A percentile compares a stretch with the other conserved stretches of the same genome.
These are phyloP conservation scores for Vitis riparia DNA, from an alignment of 164 flowering plant genomes.

Conservation along the genomic window DNA sequence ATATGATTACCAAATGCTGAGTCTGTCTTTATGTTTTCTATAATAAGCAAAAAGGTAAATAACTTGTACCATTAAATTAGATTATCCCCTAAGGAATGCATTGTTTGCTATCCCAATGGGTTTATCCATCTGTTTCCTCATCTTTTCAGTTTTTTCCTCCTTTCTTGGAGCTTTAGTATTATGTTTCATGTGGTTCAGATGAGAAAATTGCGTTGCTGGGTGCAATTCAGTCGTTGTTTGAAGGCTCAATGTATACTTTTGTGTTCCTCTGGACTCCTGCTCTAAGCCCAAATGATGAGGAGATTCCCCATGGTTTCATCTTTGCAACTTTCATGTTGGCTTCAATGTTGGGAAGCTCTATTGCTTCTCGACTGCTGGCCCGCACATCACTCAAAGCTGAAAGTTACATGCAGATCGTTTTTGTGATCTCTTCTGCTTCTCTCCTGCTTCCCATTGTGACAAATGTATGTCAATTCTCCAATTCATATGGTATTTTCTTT, in stretches of 20 bases:
- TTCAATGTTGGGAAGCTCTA: slow-evolving; percentile 96
- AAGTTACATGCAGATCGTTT: slow-evolving; percentile 96
- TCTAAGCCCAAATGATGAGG: slow-evolving; percentile 90
- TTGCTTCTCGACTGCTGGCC: slow-evolving; percentile 84
- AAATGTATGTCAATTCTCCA: slow-evolving; percentile 44
- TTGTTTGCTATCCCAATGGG: not conserved
- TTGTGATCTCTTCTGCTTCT: slow-evolving; percentile 62
- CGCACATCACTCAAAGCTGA: slow-evolving; percentile 70
- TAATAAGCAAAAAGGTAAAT: not conserved
- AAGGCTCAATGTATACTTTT: slow-evolving; percentile 99
- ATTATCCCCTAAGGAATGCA: not conserved
- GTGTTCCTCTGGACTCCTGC: slow-evolving; percentile 99
- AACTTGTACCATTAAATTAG: not conserved
- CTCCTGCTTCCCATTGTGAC: slow-evolving; percentile 75
- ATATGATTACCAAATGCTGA: too few species aligned
- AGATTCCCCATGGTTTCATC: slow-evolving; percentile 95
- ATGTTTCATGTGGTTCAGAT: slow-evolving; percentile 45
- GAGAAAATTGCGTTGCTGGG: slow-evolving; percentile 94
- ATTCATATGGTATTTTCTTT: not conserved
- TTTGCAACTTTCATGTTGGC: slow-evolving; percentile 98
- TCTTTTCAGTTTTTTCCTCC: not conserved
- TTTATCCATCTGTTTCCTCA: not conserved
- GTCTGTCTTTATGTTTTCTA: not conserved
- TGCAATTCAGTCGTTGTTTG: slow-evolving; percentile 94
- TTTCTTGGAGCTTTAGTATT: slow-evolving; percentile 3